Percentiles rank a stretch among this genome's conserved stretches.
Conservation (phyloP, 2,329 filamentous ascomycete species). For the Exserohilum turcica region DNA sequence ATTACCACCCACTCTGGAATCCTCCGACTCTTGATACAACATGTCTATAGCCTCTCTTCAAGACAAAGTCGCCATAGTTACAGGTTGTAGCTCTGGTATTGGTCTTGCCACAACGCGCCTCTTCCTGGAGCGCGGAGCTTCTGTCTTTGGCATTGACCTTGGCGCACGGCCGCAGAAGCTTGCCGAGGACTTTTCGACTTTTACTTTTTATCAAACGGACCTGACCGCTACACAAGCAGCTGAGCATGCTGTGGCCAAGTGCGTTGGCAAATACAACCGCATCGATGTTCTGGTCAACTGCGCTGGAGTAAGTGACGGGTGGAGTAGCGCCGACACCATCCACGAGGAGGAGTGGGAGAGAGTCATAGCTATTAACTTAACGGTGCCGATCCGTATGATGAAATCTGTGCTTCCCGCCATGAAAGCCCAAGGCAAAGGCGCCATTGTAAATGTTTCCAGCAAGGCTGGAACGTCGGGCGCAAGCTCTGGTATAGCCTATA, state of each 20-base stretch:
- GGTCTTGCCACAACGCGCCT: constrained; percentile 35
- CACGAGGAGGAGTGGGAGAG: constrained; percentile 49
- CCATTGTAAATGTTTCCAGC: constrained; percentile 50
- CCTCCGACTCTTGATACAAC: neutral
- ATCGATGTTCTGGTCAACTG: constrained; percentile 54
- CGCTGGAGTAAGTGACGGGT: constrained; percentile 53
- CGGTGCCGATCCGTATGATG: constrained; percentile 53
- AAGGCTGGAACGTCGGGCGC: constrained; percentile 46
- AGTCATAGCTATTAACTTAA: constrained; percentile 51
- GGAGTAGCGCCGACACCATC: constrained; percentile 48
- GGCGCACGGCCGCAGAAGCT: constrained; percentile 24
- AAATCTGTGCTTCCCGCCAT: constrained; percentile 52
- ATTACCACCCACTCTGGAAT: too few species aligned
- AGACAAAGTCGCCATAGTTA: constrained; percentile 36
- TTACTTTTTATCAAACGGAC: constrained; percentile 34
- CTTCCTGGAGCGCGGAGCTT: constrained; percentile 31
- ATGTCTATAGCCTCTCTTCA: constrained; percentile 30
- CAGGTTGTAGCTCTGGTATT: constrained; percentile 40
- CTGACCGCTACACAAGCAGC: constrained; percentile 26
- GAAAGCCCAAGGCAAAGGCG: constrained; percentile 47
- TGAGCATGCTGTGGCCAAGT: constrained; percentile 31
- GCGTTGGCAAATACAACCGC: constrained; percentile 27
- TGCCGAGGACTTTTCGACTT: constrained; percentile 19
- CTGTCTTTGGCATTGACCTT: constrained; percentile 39
- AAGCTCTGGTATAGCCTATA: constrained; percentile 52